phyloP scores from a whole-genome alignment of 2,329 filamentous ascomycete species.

The Pseudogymnoascus sp. region DNA sequence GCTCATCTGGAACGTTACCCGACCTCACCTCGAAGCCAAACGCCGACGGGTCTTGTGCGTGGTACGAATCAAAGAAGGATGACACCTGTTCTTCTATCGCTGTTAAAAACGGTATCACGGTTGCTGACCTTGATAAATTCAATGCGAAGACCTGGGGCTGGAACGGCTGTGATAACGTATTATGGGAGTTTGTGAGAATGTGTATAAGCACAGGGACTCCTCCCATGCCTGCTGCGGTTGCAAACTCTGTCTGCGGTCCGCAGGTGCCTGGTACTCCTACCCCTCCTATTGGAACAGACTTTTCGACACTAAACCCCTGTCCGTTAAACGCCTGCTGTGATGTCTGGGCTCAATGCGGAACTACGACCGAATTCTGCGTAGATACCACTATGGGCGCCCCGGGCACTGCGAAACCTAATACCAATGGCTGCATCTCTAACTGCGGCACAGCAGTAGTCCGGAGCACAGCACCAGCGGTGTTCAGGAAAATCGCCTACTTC shows the following conservation, averaged over 20 bases:
- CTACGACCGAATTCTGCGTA: constrained; percentile 31
- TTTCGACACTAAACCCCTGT: not conserved
- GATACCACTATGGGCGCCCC: constrained; percentile 25
- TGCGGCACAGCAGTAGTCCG: constrained; percentile 34
- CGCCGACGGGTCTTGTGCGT: not conserved
- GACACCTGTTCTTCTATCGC: not conserved
- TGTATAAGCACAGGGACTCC: not conserved
- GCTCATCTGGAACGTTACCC: not conserved
- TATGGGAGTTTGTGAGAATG: not conserved
- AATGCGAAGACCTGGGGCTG: constrained; percentile 1
- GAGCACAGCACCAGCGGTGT: constrained; percentile 16
- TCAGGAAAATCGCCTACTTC: constrained; percentile 28
- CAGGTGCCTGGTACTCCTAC: not conserved
- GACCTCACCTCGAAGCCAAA: not conserved
- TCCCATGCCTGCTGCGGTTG: not conserved
- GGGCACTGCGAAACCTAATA: constrained; percentile 27
- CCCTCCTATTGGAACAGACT: not conserved
- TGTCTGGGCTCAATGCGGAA: constrained; percentile 14
- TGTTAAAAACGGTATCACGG: not conserved
- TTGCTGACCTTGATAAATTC: not conserved
- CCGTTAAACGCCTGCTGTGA: constrained; percentile 17
- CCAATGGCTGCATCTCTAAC: constrained; percentile 35
- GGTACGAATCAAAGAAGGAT: not conserved
- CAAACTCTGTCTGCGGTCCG: not conserved
- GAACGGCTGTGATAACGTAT: not conserved